Conservation (phyloP, 805 yeast species). For the Tetrapisispora phaffii region DNA sequence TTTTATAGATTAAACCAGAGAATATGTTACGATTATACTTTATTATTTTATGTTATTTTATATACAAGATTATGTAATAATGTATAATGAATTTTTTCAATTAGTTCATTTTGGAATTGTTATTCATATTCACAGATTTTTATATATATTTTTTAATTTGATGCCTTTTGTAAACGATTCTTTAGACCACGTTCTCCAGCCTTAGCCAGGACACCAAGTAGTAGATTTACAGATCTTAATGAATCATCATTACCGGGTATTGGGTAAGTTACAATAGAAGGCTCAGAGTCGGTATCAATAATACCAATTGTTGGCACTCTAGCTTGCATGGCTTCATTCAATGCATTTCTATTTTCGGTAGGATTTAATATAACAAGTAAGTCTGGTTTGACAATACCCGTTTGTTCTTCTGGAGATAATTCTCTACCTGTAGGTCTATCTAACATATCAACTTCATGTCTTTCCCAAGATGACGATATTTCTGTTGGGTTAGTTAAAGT, state of each 20-base stretch:
- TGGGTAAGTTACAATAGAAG: conserved; percentile 81
- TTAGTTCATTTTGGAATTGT: not conserved
- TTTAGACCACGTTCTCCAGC: conserved; percentile 76
- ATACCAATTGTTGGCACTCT: conserved; percentile 90
- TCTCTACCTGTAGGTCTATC: conserved; percentile 57
- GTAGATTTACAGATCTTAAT: conserved; percentile 64
- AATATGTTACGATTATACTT: not conserved
- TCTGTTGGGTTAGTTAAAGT: conserved; percentile 77
- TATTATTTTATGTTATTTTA: not conserved
- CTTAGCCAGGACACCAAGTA: conserved; percentile 72
- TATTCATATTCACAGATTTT: not conserved
- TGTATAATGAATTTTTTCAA: not conserved
- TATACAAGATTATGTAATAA: conserved; percentile 1
- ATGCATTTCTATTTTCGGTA: conserved; percentile 67
- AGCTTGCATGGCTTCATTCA: conserved; percentile 70
- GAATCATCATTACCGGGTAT: conserved; percentile 96
- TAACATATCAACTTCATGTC: conserved; percentile 67
- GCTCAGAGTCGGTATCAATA: conserved; percentile 89
- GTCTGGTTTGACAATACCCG: conserved; percentile 71
- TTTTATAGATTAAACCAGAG: not conserved
- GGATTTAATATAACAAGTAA: conserved; percentile 81
- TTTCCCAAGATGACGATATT: conserved; percentile 48
- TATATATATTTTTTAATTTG: not conserved
- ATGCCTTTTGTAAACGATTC: conserved; percentile 37
- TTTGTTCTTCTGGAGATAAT: conserved; percentile 41